Base-by-base conservation (phyloP, 192 early-diverging fungal genomes). In the Kappamyces sp. region DNA sequence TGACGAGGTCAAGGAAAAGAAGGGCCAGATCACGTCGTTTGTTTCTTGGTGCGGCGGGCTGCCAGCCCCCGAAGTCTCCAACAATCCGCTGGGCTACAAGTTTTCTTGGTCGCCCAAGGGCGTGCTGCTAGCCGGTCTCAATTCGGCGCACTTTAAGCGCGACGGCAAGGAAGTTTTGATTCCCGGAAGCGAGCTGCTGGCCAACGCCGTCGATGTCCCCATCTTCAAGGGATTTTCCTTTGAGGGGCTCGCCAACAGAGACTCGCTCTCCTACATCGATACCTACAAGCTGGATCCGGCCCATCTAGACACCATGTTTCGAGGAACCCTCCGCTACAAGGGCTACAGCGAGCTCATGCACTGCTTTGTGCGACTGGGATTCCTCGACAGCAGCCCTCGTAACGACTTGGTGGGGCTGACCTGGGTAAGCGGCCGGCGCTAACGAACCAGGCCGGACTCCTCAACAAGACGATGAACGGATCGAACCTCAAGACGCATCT, bases 11-110 rank as follows among this genome's bases (percentile, higher is more conserved):
- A 85, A 88, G 53, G 74, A 78, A 49, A 82, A 86, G 52, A 89
- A 90, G 15, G 64, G 63, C 10, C 60, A 77, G 74, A 75, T 98
- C 47, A 72, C 76, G 32, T 84, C 86, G 5, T 99, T 97, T 73
- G 76, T 88, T 47, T 95, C 92, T 8, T 99, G 90, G 87, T 99
- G 96, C 75, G 94, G 96, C 59, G 96, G 96, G 49, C 84, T 99
- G 58, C 96, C 96, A 10, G 96, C 94, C 48, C 96, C 96, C 12
- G 96, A 99, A 75, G 75, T 78, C 55, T 90, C 87, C 55, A 92
- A 95, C 84, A 97, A 97, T 73, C 96, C 96, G 58, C 83, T 99
- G 37, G 96, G 96, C 46, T 99, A 97, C 80, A 97, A 98, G 63
- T 98, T 98, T 67, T 88, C 86, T 42, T 97, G 95, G 93, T 90